Conservation (phyloP, 2,329 filamentous ascomycete species). For the Periconia macrospinosa region DNA sequence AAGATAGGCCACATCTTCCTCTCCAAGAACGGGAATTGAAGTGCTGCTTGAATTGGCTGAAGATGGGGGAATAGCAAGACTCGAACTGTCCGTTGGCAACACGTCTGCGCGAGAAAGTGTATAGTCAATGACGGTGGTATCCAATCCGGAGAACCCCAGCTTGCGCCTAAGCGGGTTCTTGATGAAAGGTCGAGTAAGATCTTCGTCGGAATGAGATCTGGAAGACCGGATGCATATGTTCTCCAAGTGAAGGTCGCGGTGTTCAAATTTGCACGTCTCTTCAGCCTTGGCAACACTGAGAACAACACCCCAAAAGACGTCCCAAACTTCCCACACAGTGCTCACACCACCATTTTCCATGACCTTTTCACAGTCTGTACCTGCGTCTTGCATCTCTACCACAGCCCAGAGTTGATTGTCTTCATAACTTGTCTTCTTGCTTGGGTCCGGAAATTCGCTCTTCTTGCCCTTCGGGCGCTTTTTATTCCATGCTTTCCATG, state of each 20-base stretch:
- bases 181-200: conserved; percentile 33
- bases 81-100: conserved; percentile 2
- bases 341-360: conserved; percentile 39
- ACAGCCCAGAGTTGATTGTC: conserved; percentile 64
- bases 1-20: conserved; percentile 45
- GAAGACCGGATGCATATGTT: conserved; percentile 61
- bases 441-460: conserved; percentile 59
- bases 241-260: conserved; percentile 68
- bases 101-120: conserved; percentile 65
- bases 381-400: conserved; percentile 68
- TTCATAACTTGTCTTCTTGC: conserved; percentile 55
- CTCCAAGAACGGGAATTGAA: conserved; percentile 7
- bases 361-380: conserved; percentile 55
- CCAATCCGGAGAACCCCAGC: conserved; percentile 57
- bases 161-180: conserved; percentile 41
- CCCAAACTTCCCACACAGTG: conserved; percentile 55
- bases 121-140: conserved; percentile 69
- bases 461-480: conserved; percentile 47
- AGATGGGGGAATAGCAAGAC: conserved; percentile 7
- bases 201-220: conserved; percentile 15
- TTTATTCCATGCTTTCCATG: conserved; percentile 51
- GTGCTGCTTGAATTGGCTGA: conserved; percentile 9
- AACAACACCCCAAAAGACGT: conserved; percentile 69
- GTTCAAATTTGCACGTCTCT: conserved; percentile 63
- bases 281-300: conserved; percentile 64